Base-by-base conservation (phyloP, 2,329 filamentous ascomycete species). In the Ceratocystis cubensis region DNA sequence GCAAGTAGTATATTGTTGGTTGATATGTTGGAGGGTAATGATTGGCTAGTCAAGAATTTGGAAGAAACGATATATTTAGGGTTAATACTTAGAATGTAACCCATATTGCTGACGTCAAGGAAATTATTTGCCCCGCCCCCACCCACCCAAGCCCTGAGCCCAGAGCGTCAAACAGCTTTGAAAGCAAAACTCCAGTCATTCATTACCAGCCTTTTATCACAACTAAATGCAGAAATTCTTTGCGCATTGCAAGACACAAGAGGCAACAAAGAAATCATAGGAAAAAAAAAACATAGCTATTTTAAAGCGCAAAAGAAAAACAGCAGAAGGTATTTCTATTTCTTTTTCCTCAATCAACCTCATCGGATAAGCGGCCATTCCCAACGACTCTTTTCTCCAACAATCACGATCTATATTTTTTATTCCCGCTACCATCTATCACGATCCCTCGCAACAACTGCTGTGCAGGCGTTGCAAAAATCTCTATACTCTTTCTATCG, bases 61-160 rank as follows among this genome's bases (percentile, higher is more conserved):
- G 4, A 28, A 5, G 5, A 30, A 28, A 28, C 7, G 2, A 13
- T 7, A 7, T 3, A n/a, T 1, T 28, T 57, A 57, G 53, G 53
- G 53, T 57, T 57, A 57, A 1, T 3, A 5, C 3, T 3, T 2
- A 28, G 13, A 28, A 15, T 4, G 2, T 28, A 57, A 57, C 53
- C 53, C 53, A 33, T 17, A 30, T 25, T 30, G 53, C 53, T 57
- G 53, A 57, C 53, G 53, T 57, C 53, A 57, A 25, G 53, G 53
- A 57, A 57, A n/a, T 8, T 13, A 33, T 57, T 57, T 57, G 53
- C 53, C 53, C 53, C 53, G 25, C 53, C 53, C 53, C 53, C 53
- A 57, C 53, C 28, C 53, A 57, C 25, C 17, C 30, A 57, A 57
- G 53, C 53, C 53, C 25, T 57, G 53, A 28, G 30, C 25, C 53